Percentiles rank a stretch among this genome's conserved stretches.
These are phyloP conservation scores for Phytophthora sojae DNA, from an alignment of 352 stramenopile genomes.

Conservation along the genomic window DNA sequence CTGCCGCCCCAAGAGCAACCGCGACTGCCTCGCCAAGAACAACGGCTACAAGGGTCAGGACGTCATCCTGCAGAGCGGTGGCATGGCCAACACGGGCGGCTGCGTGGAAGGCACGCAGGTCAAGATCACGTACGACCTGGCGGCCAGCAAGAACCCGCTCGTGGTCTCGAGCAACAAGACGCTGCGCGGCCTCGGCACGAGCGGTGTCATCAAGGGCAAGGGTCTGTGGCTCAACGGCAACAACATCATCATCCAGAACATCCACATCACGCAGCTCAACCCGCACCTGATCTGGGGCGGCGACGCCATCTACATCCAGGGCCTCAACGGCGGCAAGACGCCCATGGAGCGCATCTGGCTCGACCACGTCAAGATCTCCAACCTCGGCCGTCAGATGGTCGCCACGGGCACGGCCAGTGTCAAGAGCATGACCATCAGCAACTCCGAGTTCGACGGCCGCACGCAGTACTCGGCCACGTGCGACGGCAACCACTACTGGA, in stretches of 20 bases:
- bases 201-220: slow-evolving; percentile 54
- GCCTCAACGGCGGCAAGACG: too few species aligned
- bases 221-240: slow-evolving; percentile 43
- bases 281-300: too few species aligned
- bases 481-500: slow-evolving; percentile 1
- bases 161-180: slow-evolving; percentile 54
- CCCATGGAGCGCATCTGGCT: too few species aligned
- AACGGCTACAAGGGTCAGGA: slow-evolving; percentile 63
- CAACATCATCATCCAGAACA: slow-evolving; percentile 63
- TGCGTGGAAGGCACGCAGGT: slow-evolving; percentile 41
- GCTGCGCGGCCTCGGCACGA: slow-evolving; percentile 47
- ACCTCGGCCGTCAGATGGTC: slow-evolving; percentile 12
- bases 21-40: slow-evolving; percentile 58
- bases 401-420: not conserved
- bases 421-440: slow-evolving; percentile 1
- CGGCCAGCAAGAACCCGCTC: slow-evolving; percentile 38
- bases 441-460: not conserved
- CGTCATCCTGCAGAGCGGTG: slow-evolving; percentile 60
- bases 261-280: too few species aligned
- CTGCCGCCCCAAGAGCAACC: slow-evolving; percentile 51
- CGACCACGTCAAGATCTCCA: too few species aligned
- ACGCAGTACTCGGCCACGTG: not conserved
- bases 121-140: slow-evolving; percentile 41
- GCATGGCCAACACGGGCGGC: slow-evolving; percentile 60
- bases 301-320: too few species aligned